Evolutionary conservation across 139 green algal genomes (phyloP), one percentile per base, ranked within the genome.

Genomic region (Volvox africanus): DNA sequence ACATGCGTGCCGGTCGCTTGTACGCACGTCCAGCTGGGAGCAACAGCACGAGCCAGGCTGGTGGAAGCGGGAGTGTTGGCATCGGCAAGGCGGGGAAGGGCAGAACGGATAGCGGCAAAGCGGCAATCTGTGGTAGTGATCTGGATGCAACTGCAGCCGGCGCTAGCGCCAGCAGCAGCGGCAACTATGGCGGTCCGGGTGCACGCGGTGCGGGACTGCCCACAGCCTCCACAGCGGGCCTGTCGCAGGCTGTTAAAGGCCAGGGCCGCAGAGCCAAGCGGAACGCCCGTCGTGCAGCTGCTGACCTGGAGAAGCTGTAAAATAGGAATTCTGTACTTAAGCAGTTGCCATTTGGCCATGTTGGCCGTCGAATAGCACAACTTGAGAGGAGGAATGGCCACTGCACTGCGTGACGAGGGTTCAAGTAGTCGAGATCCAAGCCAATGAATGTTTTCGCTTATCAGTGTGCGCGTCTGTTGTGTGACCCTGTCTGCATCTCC

Each of bases 1-100:
- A 89, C 91, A 94, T 97, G 88, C 92, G 95, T 37, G 87, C 90
- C 21, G 95, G 95, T 0, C 90, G 93, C 55, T 86, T 93, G 55
- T 93, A 83, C 61, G 91, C 91, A 19, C 91, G 91, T 33, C 91
- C 91, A 1, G 75, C 62, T n/a, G 50, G 71, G 33, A 79, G 35
- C 33, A 83, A 71, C 68, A 21, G 5, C 73, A 33, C 16, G 21
- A 79, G 37, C 76, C 36, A 73, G 37, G 50, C n/a, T 14, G 30
- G 50, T 28, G 62, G 71, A 50, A 67, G 82, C 67, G 67, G 22
- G 24, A 67, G 76, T 32, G 77, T 35, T 21, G 28, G 26, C 55
- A 79, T 79, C 5, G 61, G 87, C 87, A 86, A 86, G 61, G 32
- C 87, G 16, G 87, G 76, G 21, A 91, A 90, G 86, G 50, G 69